Conservation (phyloP, 805 yeast genomes). For the Lipomyces kockii region DNA sequence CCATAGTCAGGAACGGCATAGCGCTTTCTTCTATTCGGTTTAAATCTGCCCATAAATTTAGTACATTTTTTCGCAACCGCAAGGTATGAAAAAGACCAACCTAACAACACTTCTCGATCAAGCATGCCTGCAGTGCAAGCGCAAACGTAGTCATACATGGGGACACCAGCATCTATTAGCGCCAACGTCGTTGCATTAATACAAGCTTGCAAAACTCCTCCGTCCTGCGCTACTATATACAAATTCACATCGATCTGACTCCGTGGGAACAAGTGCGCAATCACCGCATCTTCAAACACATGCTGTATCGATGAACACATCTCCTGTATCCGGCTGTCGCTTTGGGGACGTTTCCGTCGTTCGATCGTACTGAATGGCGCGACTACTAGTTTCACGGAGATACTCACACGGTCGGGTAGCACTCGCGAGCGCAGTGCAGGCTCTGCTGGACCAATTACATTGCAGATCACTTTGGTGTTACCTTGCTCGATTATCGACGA, state of each 20-base stretch:
- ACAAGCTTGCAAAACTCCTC: conserved; percentile 79
- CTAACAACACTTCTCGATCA: conserved; percentile 73
- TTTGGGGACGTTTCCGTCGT: conserved; percentile 68
- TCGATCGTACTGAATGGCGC: conserved; percentile 83
- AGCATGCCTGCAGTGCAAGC: conserved; percentile 79
- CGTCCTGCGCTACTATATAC: conserved; percentile 86
- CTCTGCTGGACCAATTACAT: conserved; percentile 89
- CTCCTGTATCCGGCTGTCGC: conserved; percentile 56
- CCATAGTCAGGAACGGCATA: conserved; percentile 78
- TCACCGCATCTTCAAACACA: conserved; percentile 59
- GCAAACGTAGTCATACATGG: conserved; percentile 88
- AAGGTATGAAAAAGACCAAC: conserved; percentile 10
- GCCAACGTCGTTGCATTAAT: conserved; percentile 88
- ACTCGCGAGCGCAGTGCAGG: conserved; percentile 58
- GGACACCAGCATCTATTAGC: conserved; percentile 90
- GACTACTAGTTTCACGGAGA: conserved; percentile 68
- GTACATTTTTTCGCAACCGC: not conserved
- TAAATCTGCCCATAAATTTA: conserved; percentile 54
- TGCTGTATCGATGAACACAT: conserved; percentile 43
- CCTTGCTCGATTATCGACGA: conserved; percentile 93
- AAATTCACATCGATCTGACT: conserved; percentile 76
- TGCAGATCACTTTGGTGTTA: conserved; percentile 82
- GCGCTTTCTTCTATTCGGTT: conserved; percentile 83
- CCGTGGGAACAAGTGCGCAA: conserved; percentile 76
- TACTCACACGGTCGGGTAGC: conserved; percentile 57